phyloP scores from a whole-genome alignment of 139 green algal genomes.

The Chlorella ohadii region DNA sequence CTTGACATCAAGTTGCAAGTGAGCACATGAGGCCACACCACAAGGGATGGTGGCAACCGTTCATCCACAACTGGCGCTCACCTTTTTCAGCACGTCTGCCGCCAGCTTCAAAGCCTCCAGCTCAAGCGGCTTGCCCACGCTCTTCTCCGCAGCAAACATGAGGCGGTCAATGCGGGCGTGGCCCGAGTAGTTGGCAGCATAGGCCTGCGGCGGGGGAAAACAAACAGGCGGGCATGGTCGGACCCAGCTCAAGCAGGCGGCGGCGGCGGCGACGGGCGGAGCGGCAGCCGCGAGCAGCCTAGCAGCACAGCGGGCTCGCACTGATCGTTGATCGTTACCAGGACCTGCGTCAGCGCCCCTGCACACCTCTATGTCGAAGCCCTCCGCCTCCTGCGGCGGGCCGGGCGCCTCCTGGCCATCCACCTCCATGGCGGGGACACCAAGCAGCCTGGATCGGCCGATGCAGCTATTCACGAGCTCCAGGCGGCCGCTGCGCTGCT shows the following conservation, averaged over 20 bases:
- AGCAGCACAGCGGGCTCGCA: too few species aligned
- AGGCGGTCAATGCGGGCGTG: slow-evolving; percentile 78
- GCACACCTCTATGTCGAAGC: slow-evolving; percentile 56
- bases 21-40: too few species aligned
- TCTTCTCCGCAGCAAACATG: slow-evolving; percentile 76
- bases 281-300: background rate
- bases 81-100: slow-evolving; percentile 77
- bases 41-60: too few species aligned
- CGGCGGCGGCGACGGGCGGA: background rate
- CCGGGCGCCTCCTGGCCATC: background rate
- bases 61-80: slow-evolving; percentile 20
- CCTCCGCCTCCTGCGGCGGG: slow-evolving; percentile 11
- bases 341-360: too few species aligned
- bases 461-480: too few species aligned
- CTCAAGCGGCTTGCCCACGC: slow-evolving; percentile 61
- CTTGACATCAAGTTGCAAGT: too few species aligned
- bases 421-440: slow-evolving; percentile 2
- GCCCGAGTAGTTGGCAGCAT: slow-evolving; percentile 73
- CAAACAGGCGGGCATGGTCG: background rate
- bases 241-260: background rate
- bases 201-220: slow-evolving; percentile 61
- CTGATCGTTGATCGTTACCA: too few species aligned
- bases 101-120: slow-evolving; percentile 81
- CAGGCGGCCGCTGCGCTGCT: too few species aligned
- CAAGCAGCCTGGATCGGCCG: background rate